phyloP scores from a whole-genome alignment of 2,329 filamentous ascomycete genomes.

The Penicillium italicum region DNA sequence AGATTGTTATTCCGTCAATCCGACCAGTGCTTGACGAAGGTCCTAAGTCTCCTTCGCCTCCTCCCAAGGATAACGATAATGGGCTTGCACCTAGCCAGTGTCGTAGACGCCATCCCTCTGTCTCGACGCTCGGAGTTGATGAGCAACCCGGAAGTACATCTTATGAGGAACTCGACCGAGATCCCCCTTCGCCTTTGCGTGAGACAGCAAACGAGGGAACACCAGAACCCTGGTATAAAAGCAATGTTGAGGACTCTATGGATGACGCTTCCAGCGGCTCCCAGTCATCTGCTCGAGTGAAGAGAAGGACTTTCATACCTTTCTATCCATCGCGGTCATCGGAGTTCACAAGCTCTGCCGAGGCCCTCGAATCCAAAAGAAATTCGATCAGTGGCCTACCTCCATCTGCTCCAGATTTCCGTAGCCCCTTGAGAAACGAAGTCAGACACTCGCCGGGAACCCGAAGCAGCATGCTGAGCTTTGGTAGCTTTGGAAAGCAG shows the following conservation, averaged over 20 bases:
- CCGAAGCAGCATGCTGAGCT: slow-evolving; percentile 25
- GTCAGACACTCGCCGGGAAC: slow-evolving; percentile 23
- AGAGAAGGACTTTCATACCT: neutral
- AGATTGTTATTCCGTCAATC: slow-evolving; percentile 9
- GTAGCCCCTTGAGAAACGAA: slow-evolving; percentile 26
- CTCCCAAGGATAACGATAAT: slow-evolving; percentile 8
- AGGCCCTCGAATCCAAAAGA: slow-evolving; percentile 21
- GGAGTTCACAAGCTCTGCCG: slow-evolving; percentile 10
- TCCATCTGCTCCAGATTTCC: slow-evolving; percentile 15
- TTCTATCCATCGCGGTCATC: slow-evolving; percentile 1
- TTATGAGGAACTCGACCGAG: slow-evolving; percentile 3
- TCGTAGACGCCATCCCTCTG: slow-evolving; percentile 18
- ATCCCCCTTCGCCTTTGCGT: slow-evolving; percentile 22
- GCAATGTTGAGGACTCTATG: neutral
- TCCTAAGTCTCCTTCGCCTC: slow-evolving; percentile 4
- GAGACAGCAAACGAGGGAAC: neutral
- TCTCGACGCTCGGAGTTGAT: slow-evolving; percentile 27
- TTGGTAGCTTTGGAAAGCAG: slow-evolving; percentile 23
- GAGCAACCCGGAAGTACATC: slow-evolving; percentile 7
- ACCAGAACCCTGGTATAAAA: neutral
- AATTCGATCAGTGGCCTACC: slow-evolving; percentile 20
- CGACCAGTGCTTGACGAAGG: slow-evolving; percentile 15
- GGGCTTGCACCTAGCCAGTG: slow-evolving; percentile 8
- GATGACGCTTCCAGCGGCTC: neutral
- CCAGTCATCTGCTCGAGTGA: neutral